Conservation (phyloP, 805 yeast genomes). For the Cyberlindnera veronae region DNA sequence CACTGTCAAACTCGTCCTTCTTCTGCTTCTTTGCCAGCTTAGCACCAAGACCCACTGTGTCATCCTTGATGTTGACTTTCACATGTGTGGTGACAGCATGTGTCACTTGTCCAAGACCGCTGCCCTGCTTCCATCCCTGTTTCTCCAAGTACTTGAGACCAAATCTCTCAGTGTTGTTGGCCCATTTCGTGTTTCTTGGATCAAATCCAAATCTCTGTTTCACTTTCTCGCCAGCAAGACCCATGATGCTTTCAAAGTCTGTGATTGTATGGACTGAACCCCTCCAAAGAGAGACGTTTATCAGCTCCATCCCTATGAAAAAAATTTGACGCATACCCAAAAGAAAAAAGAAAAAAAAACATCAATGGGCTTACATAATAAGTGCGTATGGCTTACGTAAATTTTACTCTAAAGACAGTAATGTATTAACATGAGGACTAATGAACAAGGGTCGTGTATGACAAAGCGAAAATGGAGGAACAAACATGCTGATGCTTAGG, state of each 20-base stretch:
- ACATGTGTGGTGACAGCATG: slow-evolving; percentile 78
- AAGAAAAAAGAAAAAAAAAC: slow-evolving; percentile 1
- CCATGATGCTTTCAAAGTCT: slow-evolving; percentile 55
- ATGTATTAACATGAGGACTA: no score
- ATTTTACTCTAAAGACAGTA: not conserved
- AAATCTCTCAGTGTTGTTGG: slow-evolving; percentile 76
- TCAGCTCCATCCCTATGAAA: no score
- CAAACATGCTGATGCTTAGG: slow-evolving; percentile 18
- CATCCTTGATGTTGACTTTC: slow-evolving; percentile 77
- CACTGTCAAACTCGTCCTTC: slow-evolving; percentile 69
- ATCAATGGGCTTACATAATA: not conserved
- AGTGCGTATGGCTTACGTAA: no score
- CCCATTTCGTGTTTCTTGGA: slow-evolving; percentile 94
- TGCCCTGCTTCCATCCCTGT: slow-evolving; percentile 91
- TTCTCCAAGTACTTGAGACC: slow-evolving; percentile 83
- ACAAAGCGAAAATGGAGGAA: slow-evolving; percentile 1
- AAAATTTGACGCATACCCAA: not conserved
- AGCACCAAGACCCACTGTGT: slow-evolving; percentile 89
- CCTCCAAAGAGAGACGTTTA: no score
- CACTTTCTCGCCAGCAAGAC: slow-evolving; percentile 74
- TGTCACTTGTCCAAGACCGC: slow-evolving; percentile 72
- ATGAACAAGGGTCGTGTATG: no score
- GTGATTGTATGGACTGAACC: no score
- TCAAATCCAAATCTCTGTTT: slow-evolving; percentile 87
- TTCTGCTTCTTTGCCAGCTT: slow-evolving; percentile 54